Conservation (phyloP, 345 rosid genomes). For the Sonneratia alba region DNA sequence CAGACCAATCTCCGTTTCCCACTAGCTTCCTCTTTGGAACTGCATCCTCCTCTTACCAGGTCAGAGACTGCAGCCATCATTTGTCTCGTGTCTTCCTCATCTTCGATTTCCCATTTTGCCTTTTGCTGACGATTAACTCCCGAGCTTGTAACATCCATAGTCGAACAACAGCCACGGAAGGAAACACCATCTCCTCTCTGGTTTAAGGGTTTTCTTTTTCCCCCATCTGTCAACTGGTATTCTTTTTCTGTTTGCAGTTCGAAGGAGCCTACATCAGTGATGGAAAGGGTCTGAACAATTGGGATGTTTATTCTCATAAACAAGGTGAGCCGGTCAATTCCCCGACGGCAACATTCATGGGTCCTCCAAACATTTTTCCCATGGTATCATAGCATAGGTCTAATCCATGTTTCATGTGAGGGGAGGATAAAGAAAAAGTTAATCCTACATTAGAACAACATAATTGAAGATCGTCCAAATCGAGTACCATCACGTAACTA, state of each 20-base stretch:
- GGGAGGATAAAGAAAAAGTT: no score
- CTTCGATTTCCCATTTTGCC: background rate
- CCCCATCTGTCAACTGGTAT: background rate
- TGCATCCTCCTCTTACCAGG: conserved; percentile 79
- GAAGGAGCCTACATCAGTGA: conserved; percentile 43
- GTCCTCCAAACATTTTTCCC: background rate
- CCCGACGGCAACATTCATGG: no score
- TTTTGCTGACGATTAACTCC: no score
- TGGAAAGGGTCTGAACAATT: conserved; percentile 50
- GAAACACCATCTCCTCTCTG: background rate
- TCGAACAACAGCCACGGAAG: background rate
- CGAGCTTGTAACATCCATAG: background rate
- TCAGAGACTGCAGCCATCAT: background rate
- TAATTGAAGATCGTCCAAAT: no score
- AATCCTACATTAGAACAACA: no score
- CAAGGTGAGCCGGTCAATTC: conserved; percentile 17
- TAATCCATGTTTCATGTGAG: no score
- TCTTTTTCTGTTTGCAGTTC: conserved; percentile 18
- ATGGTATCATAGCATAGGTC: no score
- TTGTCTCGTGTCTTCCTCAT: background rate
- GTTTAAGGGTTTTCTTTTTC: background rate
- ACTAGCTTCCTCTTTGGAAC: conserved; percentile 60
- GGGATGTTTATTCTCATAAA: conserved; percentile 40
- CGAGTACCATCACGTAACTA: no score
- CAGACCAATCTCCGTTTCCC: conserved; percentile 24